Evolutionary conservation across 2,329 filamentous ascomycete species (phyloP), one percentile per base, ranked within the genome.

Genomic region (Pyrenochaeta sp.): DNA sequence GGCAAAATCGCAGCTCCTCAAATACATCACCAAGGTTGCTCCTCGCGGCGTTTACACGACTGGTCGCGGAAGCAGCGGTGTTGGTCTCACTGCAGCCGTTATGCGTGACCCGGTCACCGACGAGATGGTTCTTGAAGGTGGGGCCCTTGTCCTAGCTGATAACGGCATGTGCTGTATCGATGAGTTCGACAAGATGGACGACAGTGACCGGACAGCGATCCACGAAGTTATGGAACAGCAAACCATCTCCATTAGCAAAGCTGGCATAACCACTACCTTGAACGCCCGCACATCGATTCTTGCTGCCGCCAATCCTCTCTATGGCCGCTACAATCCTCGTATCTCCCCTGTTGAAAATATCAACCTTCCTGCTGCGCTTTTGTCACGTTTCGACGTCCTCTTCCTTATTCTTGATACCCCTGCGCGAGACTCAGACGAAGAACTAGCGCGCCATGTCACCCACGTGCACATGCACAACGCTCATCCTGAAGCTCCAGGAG

Each of bases 311-410:
- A 99, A 99, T 81, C 95, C 95, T 56, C 86, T 99, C 42, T 99
- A 99, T 73, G 95, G 95, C 64, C 92, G 95, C 62, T 99, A 99
- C 84, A 99, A 99, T 81, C 95, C 95, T 55, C 92, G 93, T 63
- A 91, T 99, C 69, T 97, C 94, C 0, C 95, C 95, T 0, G 93
- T 99, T 27, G 95, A 99, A 79, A 99, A 99, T 79, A 99, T 99
- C 81, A 99, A 99, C 79, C 88, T 99, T 40, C 95, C 95, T n/a
- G 95, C 95, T 19, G 95, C 95, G 22, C 87, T 99, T 22, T 87
- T 99, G 53, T 97, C 94, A 58, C 92, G 95, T 86, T 99, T 99
- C 80, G 95, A 99, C 77, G 86, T 99, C 67, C 87, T 99, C 67
- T 99, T 98, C 85, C 85, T 99, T 46, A 93, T 99, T 71, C 90